Percentiles rank a stretch among this genome's conserved stretches.
Conservation (phyloP, 1,139 yeast genomes). For the Suhomyces terraborum region DNA sequence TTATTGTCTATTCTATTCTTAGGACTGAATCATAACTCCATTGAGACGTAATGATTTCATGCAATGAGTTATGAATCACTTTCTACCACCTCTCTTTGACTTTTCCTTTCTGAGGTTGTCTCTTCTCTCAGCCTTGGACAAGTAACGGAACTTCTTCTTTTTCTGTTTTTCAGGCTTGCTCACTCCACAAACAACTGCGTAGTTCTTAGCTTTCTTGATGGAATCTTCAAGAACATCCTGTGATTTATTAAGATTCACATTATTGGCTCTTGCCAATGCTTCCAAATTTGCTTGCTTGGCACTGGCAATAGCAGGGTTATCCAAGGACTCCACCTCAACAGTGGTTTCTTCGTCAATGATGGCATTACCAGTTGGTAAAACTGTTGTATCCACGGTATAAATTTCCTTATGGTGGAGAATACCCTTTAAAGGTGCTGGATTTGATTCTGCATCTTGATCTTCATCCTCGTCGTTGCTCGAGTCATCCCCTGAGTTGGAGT, state of each 20-base stretch:
- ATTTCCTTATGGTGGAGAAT: slow-evolving; percentile 46
- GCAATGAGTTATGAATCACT: too few species aligned
- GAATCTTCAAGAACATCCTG: slow-evolving; percentile 64
- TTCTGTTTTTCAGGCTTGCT: slow-evolving; percentile 47
- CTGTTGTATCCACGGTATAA: slow-evolving; percentile 45
- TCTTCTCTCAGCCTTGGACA: slow-evolving; percentile 76
- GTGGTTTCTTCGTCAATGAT: slow-evolving; percentile 56
- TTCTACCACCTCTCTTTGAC: slow-evolving; percentile 20
- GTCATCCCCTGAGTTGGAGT: slow-evolving; percentile 19
- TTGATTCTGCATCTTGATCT: slow-evolving; percentile 16
- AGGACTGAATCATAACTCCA: too few species aligned
- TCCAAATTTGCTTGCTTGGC: slow-evolving; percentile 44
- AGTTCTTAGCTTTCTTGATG: slow-evolving; percentile 68
- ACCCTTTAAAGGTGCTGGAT: slow-evolving; percentile 29
- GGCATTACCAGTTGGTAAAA: slow-evolving; percentile 47
- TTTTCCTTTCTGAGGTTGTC: slow-evolving; percentile 64
- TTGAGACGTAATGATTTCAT: too few species aligned
- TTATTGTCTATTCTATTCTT: too few species aligned
- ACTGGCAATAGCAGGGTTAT: slow-evolving; percentile 43
- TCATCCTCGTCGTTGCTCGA: slow-evolving; percentile 22
- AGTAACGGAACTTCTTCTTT: slow-evolving; percentile 85
- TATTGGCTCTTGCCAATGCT: slow-evolving; percentile 60
- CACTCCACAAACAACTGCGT: slow-evolving; percentile 65
- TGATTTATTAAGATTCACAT: slow-evolving; percentile 62
- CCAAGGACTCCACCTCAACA: slow-evolving; percentile 60